Base-by-base conservation (phyloP, 805 yeast genomes). In the Kodamaea nitidulidarum region DNA sequence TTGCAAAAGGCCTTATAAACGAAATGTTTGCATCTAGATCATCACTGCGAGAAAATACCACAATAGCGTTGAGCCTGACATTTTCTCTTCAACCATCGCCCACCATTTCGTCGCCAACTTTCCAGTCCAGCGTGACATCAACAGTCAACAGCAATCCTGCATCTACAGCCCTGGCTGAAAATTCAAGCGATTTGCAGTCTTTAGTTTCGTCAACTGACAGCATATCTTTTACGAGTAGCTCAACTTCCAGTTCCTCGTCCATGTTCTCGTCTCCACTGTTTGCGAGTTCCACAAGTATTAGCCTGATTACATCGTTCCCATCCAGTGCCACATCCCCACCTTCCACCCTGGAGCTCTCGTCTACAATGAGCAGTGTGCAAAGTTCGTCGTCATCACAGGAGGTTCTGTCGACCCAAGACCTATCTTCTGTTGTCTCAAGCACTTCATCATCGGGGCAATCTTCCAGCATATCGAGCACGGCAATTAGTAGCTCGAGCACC, bases 51-150 rank as follows among this genome's bases (percentile, higher is more conserved):
- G 8, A 14, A 27, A 27, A 12, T 16, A 27, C 31, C 10, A 15
- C 31, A 27, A 16, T 27, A 12, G 31, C 31, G n/a, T 20, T 8
- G 5, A 20, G 27, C 30, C 18, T 26, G 29, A 26, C 24, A 27
- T 17, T 35, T 18, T 26, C 25, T 17, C 18, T 38, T 41, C 7
- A 42, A 12, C 15, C 45, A 18, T 16, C 45, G 10, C 16, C 35
- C 7, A 33, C 39, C 1, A 26, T 35, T 2, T 31, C 45, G 15
- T 34, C 40, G n/a, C 29, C 41, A 7, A 11, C 30, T 8, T 32
- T 43, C 15, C 32, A 39, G n/a, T 18, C 38, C 7, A 29, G 46
- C 7, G 37, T 38, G 12, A 15, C 39, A 26, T 28, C 40, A 8
- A n/a, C 29, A 28, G 7, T 12, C n/a, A 27, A 32, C 3, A 22